A percentile compares a stretch with the other conserved stretches of the same genome.
Evolutionary conservation across 2,329 filamentous ascomycete species (phyloP).

Genomic region (Colletotrichum lindemuthianum): DNA sequence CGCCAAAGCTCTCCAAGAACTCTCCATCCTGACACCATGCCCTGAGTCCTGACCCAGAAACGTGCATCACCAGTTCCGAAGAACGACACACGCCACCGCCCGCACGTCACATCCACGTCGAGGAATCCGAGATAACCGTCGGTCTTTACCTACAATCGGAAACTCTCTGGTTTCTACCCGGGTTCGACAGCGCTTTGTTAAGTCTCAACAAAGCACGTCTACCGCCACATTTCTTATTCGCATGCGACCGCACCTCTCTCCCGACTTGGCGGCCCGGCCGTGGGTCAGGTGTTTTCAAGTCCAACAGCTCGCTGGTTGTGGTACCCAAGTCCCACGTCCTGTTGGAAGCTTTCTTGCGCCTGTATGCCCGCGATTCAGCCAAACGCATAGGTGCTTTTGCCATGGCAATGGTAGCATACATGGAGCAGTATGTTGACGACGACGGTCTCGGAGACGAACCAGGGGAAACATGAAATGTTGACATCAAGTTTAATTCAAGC

Average conservation of each 20-base stretch:
- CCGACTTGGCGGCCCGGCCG: conserved; percentile 39
- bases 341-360: conserved; percentile 40
- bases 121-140: conserved; percentile 36
- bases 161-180: conserved; percentile 40
- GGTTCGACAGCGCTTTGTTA: conserved; percentile 34
- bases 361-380: conserved; percentile 39
- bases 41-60: conserved; percentile 30
- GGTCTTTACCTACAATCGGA: conserved; percentile 40
- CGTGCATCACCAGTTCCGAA: conserved; percentile 33
- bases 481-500: conserved; percentile 12
- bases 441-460: conserved; percentile 39
- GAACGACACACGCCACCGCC: conserved; percentile 37
- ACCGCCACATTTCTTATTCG: conserved; percentile 37
- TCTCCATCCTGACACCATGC: conserved; percentile 32
- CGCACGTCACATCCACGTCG: conserved; percentile 19
- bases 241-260: conserved; percentile 37
- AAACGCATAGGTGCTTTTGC: conserved; percentile 37
- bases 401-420: conserved; percentile 40
- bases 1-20: conserved; percentile 23
- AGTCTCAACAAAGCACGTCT: conserved; percentile 19
- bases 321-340: conserved; percentile 39
- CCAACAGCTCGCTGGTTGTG: conserved; percentile 31
- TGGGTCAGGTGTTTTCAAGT: conserved; percentile 25
- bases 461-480: too few species aligned
- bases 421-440: conserved; percentile 40